Evolutionary conservation across 2,329 filamentous ascomycete genomes (phyloP).

Genomic region (Onygenales sp.): DNA sequence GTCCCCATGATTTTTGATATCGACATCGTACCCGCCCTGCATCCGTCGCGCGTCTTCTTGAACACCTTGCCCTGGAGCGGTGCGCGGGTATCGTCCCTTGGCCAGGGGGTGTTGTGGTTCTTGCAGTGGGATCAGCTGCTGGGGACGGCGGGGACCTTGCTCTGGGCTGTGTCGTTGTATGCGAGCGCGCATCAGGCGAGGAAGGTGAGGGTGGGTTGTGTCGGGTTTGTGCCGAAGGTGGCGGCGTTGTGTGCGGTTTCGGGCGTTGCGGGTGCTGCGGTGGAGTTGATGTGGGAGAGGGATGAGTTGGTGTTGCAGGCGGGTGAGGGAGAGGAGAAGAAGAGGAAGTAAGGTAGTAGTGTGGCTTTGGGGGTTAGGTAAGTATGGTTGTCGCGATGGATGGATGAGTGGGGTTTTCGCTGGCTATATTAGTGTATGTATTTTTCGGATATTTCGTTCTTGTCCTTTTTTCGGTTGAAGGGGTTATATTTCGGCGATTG

Average conservation of each 20-base stretch:
- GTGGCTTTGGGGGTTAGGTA: not conserved
- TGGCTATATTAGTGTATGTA: not conserved
- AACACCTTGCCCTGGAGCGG: conserved; percentile 24
- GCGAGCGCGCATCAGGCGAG: conserved; percentile 20
- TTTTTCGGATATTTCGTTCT: not conserved
- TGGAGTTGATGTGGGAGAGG: conserved; percentile 41
- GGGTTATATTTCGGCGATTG: too few species aligned
- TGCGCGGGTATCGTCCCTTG: conserved; percentile 23
- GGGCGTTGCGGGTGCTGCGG: conserved; percentile 37
- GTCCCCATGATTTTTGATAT: conserved; percentile 27
- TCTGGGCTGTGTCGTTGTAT: conserved; percentile 37
- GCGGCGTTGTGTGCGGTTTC: conserved; percentile 25
- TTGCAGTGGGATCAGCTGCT: conserved; percentile 42
- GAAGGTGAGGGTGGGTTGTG: conserved; percentile 11
- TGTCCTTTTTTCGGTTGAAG: not conserved
- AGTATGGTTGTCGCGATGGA: too few species aligned
- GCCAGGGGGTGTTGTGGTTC: conserved; percentile 36
- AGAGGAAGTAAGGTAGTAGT: conserved; percentile 11
- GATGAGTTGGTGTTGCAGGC: conserved; percentile 33
- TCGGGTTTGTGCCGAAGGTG: conserved; percentile 25
- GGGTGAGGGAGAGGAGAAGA: conserved; percentile 24
- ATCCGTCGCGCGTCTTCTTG: conserved; percentile 31
- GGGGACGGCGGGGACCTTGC: conserved; percentile 31
- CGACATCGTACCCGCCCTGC: conserved; percentile 23
- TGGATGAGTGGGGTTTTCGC: not conserved